A percentile compares a stretch with the other conserved stretches of the same genome.
These are phyloP conservation scores for Calonectria leucothoes DNA, from an alignment of 2,329 filamentous ascomycete species.

Conservation along the genomic window DNA sequence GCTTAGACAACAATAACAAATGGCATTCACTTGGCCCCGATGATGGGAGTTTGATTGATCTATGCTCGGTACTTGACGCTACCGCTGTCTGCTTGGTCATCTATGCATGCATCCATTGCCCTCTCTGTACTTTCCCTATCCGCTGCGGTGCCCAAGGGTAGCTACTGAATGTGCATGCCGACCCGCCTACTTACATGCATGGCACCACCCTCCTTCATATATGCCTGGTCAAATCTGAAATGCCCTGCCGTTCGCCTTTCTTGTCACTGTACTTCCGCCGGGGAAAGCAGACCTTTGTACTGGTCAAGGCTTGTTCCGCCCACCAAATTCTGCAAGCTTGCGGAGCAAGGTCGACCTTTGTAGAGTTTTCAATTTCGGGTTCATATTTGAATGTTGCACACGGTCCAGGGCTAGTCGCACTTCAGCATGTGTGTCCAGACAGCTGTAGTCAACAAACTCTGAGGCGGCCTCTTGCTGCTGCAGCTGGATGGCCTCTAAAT, in stretches of 20 bases:
- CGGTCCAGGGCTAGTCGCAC: conserved; percentile 73
- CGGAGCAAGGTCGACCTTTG: conserved; percentile 35
- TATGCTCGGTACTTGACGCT: not conserved
- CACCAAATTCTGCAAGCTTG: conserved; percentile 32
- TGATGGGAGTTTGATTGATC: not conserved
- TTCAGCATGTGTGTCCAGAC: conserved; percentile 66
- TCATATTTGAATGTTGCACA: conserved; percentile 56
- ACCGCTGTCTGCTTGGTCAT: not conserved
- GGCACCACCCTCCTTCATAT: conserved; percentile 20
- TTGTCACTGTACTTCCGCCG: conserved; percentile 14
- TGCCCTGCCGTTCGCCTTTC: conserved; percentile 1
- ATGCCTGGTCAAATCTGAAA: conserved; percentile 17
- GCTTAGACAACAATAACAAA: not conserved
- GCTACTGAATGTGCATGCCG: conserved; percentile 15
- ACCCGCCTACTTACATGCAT: conserved; percentile 19
- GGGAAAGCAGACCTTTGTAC: conserved; percentile 22
- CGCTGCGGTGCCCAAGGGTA: conserved; percentile 7
- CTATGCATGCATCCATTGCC: conserved; percentile 14
- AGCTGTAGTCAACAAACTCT: conserved; percentile 20
- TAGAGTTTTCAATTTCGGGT: conserved; percentile 31
- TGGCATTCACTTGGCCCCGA: not conserved
- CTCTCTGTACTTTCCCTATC: conserved; percentile 8
- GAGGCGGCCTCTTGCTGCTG: not conserved
- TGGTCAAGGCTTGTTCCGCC: conserved; percentile 9
- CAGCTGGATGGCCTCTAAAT: not conserved